Evolutionary conservation across 768 basidiomycete genomes (phyloP).

Genomic region (Mycena indigotica): DNA sequence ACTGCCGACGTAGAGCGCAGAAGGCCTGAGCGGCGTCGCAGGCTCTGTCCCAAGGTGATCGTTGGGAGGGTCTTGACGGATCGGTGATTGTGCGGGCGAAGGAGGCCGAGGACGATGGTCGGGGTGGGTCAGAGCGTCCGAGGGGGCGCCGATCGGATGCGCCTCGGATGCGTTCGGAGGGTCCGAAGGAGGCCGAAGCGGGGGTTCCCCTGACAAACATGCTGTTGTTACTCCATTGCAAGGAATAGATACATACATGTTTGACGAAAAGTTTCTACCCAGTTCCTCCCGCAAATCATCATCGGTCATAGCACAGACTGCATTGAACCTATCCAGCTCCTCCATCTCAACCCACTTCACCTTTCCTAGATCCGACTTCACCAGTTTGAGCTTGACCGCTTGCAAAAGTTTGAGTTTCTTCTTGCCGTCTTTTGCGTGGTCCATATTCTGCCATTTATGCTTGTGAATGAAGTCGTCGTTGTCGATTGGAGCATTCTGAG

Average conservation of each 20-base stretch:
- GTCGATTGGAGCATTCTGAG: neutral
- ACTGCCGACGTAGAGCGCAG: too few species aligned
- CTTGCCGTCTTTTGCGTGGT: neutral
- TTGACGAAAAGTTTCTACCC: neutral
- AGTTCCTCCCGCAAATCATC: neutral
- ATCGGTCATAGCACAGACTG: neutral
- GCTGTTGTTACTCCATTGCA: too few species aligned
- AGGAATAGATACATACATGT: neutral
- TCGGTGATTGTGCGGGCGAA: too few species aligned
- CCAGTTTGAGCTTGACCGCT: neutral
- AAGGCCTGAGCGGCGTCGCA: too few species aligned
- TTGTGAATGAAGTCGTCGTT: neutral
- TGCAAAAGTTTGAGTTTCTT: neutral
- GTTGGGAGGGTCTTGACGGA: too few species aligned
- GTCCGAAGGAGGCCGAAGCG: too few species aligned
- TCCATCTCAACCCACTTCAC: neutral
- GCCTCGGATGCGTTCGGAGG: too few species aligned
- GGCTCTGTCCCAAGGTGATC: too few species aligned
- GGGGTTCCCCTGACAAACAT: too few species aligned
- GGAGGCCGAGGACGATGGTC: too few species aligned
- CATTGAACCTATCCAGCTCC: neutral
- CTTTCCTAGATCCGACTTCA: neutral
- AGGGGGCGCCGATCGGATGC: too few species aligned
- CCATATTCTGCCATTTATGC: neutral
- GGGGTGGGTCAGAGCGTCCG: too few species aligned